Evolutionary conservation across 2,329 filamentous ascomycete genomes (phyloP).

Genomic region (Exserohilum rostratum): DNA sequence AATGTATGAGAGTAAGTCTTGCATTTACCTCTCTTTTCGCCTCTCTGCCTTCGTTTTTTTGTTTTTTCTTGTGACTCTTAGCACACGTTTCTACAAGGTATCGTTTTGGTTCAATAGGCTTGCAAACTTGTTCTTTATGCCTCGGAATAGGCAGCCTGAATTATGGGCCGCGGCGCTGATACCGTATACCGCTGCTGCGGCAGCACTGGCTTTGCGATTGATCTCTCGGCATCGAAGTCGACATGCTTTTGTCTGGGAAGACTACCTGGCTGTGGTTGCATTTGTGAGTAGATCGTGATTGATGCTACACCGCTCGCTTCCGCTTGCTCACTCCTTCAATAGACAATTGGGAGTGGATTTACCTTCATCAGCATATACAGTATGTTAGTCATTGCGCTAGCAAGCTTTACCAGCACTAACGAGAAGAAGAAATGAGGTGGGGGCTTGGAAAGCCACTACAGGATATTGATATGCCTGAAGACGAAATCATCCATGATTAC

Average conservation of each 20-base stretch:
- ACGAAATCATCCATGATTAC: constrained; percentile 25
- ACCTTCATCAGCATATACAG: constrained; percentile 32
- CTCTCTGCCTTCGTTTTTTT: neutral
- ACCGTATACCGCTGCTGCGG: constrained; percentile 27
- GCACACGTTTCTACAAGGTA: no score
- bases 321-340: constrained; percentile 9
- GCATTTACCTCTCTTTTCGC: no score
- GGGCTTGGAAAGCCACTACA: constrained; percentile 24
- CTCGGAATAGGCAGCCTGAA: constrained; percentile 23
- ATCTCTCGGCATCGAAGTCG: constrained; percentile 20
- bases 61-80: neutral
- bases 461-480: constrained; percentile 19
- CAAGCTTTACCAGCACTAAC: constrained; percentile 4
- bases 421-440: constrained; percentile 29
- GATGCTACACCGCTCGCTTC: neutral
- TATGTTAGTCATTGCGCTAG: constrained; percentile 6
- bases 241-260: constrained; percentile 27
- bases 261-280: constrained; percentile 27
- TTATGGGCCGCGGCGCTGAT: constrained; percentile 26
- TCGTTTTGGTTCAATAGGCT: no score
- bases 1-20: no score
- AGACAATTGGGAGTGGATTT: constrained; percentile 24
- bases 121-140: constrained; percentile 4
- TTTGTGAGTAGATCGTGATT: constrained; percentile 23
- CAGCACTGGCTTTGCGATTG: constrained; percentile 23